phyloP scores from a whole-genome alignment of 768 basidiomycete species.

The Leccinum boreale region DNA sequence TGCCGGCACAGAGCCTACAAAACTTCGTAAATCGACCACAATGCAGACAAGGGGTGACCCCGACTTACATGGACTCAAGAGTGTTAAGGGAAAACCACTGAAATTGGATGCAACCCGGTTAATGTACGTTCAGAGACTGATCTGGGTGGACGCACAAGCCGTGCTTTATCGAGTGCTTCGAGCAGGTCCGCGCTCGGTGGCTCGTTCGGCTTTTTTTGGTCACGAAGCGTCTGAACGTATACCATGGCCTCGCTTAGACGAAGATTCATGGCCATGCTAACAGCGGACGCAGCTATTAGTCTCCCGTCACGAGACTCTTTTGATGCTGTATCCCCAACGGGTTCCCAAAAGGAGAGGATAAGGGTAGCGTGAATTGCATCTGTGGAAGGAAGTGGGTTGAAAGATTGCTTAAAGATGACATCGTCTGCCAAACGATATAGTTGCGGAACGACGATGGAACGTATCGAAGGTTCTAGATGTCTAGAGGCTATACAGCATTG shows the following conservation, averaged over 20 bases:
- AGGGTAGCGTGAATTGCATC: conserved; percentile 42
- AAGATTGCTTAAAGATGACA: conserved; percentile 37
- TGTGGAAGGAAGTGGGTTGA: conserved; percentile 39
- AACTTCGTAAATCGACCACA: not conserved
- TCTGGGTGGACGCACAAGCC: conserved; percentile 31
- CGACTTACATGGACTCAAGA: conserved; percentile 38
- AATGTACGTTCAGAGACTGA: conserved; percentile 9
- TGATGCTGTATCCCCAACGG: conserved; percentile 33
- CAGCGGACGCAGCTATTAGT: conserved; percentile 38
- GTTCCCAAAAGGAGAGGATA: conserved; percentile 44
- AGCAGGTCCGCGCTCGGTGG: conserved; percentile 27
- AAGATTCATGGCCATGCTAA: conserved; percentile 47
- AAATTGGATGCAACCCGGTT: conserved; percentile 11
- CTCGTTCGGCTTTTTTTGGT: conserved; percentile 26
- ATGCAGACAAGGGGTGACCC: not conserved
- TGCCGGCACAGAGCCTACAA: conserved; percentile 40
- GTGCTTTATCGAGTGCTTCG: conserved; percentile 36
- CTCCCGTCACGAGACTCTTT: conserved; percentile 38
- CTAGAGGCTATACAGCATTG: conserved; percentile 46
- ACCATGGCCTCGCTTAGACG: conserved; percentile 37
- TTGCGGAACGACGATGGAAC: conserved; percentile 36
- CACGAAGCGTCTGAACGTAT: conserved; percentile 29
- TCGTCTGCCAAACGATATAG: conserved; percentile 42
- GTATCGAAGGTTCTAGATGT: conserved; percentile 37
- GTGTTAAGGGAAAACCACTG: conserved; percentile 41